These are phyloP conservation scores for Aureobasidium sp. DNA, from an alignment of 2,329 filamentous ascomycete genomes.

Conservation along the genomic window DNA sequence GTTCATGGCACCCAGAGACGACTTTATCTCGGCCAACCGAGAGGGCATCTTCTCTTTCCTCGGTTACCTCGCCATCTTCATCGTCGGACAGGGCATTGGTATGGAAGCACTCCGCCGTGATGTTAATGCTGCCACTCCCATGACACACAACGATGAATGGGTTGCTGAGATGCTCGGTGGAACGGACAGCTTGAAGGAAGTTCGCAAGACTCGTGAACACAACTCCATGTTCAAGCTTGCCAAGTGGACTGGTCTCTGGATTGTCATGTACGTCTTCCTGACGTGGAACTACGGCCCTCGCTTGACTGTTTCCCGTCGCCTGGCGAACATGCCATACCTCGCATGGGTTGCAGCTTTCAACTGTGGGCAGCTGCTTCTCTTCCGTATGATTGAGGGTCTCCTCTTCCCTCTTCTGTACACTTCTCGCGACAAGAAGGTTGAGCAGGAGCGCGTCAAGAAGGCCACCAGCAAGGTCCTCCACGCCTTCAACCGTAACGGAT, in stretches of 20 bases:
- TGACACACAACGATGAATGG: conserved; percentile 30
- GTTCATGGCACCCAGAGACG: conserved; percentile 67
- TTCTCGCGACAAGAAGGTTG: conserved; percentile 43
- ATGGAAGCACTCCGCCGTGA: conserved; percentile 63
- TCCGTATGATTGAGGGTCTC: conserved; percentile 65
- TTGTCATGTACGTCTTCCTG: conserved; percentile 56
- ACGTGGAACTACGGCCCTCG: conserved; percentile 64
- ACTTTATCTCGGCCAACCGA: conserved; percentile 79
- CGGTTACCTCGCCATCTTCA: conserved; percentile 90
- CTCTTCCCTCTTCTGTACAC: conserved; percentile 68
- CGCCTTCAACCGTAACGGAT: conserved; percentile 80
- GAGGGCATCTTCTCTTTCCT: conserved; percentile 94
- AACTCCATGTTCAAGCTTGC: conserved; percentile 42
- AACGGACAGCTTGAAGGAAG: conserved; percentile 10
- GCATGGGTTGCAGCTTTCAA: conserved; percentile 93
- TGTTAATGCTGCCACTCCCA: conserved; percentile 18
- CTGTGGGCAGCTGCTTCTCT: conserved; percentile 67
- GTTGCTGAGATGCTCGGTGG: conserved; percentile 26
- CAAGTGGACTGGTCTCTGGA: conserved; percentile 60
- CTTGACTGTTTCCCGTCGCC: conserved; percentile 70
- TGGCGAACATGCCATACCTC: conserved; percentile 90
- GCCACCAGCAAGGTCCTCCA: conserved; percentile 75
- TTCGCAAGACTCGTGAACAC: conserved; percentile 11
- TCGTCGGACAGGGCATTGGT: conserved; percentile 77
- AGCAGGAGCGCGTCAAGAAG: conserved; percentile 53